These are phyloP conservation scores for Phytomonas sp. DNA, from an alignment of 208 protist genomes.

Conservation along the genomic window DNA sequence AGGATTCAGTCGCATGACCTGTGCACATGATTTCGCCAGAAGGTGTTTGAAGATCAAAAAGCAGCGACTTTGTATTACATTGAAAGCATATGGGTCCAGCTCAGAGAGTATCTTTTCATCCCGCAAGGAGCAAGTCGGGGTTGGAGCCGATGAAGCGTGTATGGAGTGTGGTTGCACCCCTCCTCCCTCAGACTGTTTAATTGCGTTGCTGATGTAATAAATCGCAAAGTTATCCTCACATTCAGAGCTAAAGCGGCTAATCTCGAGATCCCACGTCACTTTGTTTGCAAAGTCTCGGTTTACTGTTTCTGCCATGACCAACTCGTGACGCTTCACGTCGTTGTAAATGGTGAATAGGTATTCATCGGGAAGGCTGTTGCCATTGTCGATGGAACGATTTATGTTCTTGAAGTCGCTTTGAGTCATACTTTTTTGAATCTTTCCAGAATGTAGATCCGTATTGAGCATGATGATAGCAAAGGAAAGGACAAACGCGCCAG, in stretches of 20 bases:
- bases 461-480: conserved; percentile 99
- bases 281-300: conserved; percentile 69
- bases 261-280: conserved; percentile 75
- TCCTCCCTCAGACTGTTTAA: not conserved
- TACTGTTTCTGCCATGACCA: conserved; percentile 90
- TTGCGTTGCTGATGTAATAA: not conserved
- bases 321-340: conserved; percentile 85
- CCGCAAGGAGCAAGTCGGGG: not conserved
- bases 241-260: conserved; percentile 16
- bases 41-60: conserved; percentile 47
- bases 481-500: conserved; percentile 91
- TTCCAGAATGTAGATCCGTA: conserved; percentile 95
- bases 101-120: not conserved
- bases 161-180: not conserved
- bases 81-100: conserved; percentile 44
- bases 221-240: not conserved
- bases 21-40: conserved; percentile 21
- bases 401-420: conserved; percentile 90
- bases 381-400: conserved; percentile 95
- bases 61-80: conserved; percentile 38
- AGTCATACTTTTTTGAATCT: conserved; percentile 92
- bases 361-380: conserved; percentile 75
- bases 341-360: conserved; percentile 91
- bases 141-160: not conserved
- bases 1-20: conserved; percentile 18